These are phyloP conservation scores for Oenanthe javanica DNA, from an alignment of 140 eudicot genomes.

Conservation along the genomic window DNA sequence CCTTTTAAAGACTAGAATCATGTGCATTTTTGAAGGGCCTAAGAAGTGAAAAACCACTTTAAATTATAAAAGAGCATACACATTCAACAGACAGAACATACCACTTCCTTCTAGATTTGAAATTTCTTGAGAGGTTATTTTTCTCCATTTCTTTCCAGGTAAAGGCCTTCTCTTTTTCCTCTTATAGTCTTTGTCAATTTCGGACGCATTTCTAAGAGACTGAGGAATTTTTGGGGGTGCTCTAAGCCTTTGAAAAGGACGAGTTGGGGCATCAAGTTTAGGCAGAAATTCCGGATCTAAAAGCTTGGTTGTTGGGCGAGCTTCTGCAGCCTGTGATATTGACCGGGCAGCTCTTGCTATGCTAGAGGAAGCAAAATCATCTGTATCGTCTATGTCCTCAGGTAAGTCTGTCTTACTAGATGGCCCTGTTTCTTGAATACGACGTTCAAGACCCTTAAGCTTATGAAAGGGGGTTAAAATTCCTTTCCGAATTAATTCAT, in stretches of 20 bases:
- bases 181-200: conserved; percentile 25
- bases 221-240: conserved; percentile 45
- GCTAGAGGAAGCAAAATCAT: conserved; percentile 61
- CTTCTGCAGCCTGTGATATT: conserved; percentile 72
- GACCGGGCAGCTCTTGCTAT: conserved; percentile 66
- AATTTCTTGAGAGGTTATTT: conserved; percentile 49
- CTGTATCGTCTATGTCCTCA: conserved; percentile 17
- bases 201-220: conserved; percentile 35
- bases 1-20: background rate
- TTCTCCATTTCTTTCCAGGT: conserved; percentile 79
- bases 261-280: conserved; percentile 65
- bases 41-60: background rate
- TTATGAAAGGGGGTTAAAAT: conserved; percentile 84
- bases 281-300: conserved; percentile 67
- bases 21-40: background rate
- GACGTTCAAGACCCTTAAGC: conserved; percentile 91
- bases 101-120: conserved; percentile 38
- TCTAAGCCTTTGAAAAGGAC: conserved; percentile 68
- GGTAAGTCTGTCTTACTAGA: conserved; percentile 19
- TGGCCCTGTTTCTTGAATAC: conserved; percentile 58
- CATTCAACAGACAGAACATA: conserved; percentile 25
- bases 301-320: conserved; percentile 80
- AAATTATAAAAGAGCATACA: background rate
- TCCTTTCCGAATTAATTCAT: conserved; percentile 81
- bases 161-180: conserved; percentile 74